A percentile compares a stretch with the other conserved stretches of the same genome.
These are phyloP conservation scores for Metschnikowia chrysomelidarum DNA, from an alignment of 805 yeast genomes.

Conservation along the genomic window DNA sequence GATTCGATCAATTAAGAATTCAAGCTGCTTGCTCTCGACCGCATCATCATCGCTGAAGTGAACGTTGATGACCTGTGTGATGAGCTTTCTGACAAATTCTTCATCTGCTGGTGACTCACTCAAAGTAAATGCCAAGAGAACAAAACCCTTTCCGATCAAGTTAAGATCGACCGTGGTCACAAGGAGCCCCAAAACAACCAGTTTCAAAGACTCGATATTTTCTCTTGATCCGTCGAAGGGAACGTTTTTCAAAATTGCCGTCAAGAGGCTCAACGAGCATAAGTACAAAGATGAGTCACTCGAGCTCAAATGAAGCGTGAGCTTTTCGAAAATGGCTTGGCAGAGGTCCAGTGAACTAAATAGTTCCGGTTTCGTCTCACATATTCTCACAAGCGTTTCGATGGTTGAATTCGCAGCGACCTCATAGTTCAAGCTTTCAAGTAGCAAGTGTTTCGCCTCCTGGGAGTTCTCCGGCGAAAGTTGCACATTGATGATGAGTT, in stretches of 20 bases:
- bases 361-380: slow-evolving; percentile 14
- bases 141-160: slow-evolving; percentile 11
- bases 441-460: slow-evolving; percentile 18
- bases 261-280: slow-evolving; percentile 22
- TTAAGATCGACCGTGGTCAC: slow-evolving; percentile 10
- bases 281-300: slow-evolving; percentile 27
- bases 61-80: slow-evolving; percentile 16
- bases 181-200: slow-evolving; percentile 12
- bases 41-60: slow-evolving; percentile 22
- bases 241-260: slow-evolving; percentile 9
- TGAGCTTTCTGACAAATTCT: slow-evolving; percentile 6
- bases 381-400: slow-evolving; percentile 24
- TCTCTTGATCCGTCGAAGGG: slow-evolving; percentile 2
- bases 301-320: slow-evolving; percentile 23
- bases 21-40: slow-evolving; percentile 16
- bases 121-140: slow-evolving; percentile 13
- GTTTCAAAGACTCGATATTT: slow-evolving; percentile 2
- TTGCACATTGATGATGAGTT: slow-evolving; percentile 16
- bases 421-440: slow-evolving; percentile 26
- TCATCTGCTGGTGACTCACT: slow-evolving; percentile 10
- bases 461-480: slow-evolving; percentile 10
- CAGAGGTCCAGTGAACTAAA: slow-evolving; percentile 16
- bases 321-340: slow-evolving; percentile 19
- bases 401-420: slow-evolving; percentile 26
- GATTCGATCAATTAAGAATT: slow-evolving; percentile 15